phyloP scores from a whole-genome alignment of 306 rosid genomes.

The Erythrophleum fordii region DNA sequence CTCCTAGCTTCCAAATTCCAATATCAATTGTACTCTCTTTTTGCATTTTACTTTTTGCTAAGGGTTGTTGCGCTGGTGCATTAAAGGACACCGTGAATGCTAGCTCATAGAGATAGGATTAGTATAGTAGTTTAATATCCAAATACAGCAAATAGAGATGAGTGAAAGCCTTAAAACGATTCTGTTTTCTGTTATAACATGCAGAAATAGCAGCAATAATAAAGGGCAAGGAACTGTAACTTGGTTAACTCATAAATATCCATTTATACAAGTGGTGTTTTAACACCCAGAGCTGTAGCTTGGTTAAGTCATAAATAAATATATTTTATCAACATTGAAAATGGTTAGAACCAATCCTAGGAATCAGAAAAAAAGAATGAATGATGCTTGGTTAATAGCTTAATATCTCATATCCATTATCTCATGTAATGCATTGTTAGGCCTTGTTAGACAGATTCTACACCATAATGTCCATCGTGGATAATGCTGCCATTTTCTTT shows the following conservation, averaged over 20 bases:
- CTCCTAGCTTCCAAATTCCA: background rate
- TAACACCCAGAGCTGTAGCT: too few relatives aligned
- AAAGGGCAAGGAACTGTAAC: conserved; percentile 4
- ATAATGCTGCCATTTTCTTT: conserved; percentile 70
- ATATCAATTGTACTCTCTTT: background rate
- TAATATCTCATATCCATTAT: conserved; percentile 34
- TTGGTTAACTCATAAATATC: conserved; percentile 36
- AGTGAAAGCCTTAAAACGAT: background rate
- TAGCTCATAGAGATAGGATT: too few relatives aligned
- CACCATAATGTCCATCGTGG: conserved; percentile 62
- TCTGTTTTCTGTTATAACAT: background rate
- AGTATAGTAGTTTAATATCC: too few relatives aligned
- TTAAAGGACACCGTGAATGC: too few relatives aligned
- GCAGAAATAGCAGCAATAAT: conserved; percentile 16
- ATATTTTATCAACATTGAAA: conserved; percentile 31
- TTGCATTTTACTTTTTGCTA: too few relatives aligned
- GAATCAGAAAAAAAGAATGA: conserved; percentile 32
- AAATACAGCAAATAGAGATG: background rate
- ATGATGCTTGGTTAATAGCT: conserved; percentile 32
- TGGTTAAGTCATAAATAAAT: conserved; percentile 27
- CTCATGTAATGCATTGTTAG: conserved; percentile 9
- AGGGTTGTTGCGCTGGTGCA: too few relatives aligned
- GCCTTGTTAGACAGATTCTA: conserved; percentile 70
- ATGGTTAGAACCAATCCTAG: conserved; percentile 44
- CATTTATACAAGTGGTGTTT: conserved; percentile 50